These are phyloP conservation scores for Sisymbrium irio DNA, from an alignment of 345 rosid species.

Conservation along the genomic window DNA sequence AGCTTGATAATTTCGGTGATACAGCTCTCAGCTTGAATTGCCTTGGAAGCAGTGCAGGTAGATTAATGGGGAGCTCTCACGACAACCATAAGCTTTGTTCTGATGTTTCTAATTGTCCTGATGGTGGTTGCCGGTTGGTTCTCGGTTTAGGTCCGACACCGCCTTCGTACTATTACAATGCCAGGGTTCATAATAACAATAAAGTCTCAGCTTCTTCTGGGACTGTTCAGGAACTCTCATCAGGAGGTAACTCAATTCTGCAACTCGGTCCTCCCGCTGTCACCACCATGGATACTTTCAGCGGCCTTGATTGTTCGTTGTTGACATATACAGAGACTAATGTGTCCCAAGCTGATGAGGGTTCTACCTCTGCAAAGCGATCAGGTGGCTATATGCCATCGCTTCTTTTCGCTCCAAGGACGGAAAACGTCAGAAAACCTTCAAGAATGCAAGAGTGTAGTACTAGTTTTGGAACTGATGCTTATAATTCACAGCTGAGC, in stretches of 20 bases:
- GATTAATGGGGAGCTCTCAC: conserved; percentile 30
- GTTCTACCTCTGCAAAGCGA: conserved; percentile 90
- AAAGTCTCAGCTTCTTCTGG: conserved; percentile 43
- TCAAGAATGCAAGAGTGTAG: conserved; percentile 45
- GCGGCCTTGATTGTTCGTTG: conserved; percentile 50
- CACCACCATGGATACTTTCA: conserved; percentile 39
- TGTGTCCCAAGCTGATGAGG: conserved; percentile 59
- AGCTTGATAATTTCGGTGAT: conserved; percentile 57
- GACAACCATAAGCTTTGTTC: conserved; percentile 38
- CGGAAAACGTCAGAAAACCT: conserved; percentile 34
- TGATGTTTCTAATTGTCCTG: conserved; percentile 49
- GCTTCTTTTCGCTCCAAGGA: conserved; percentile 71
- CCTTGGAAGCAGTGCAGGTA: conserved; percentile 44
- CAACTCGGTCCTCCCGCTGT: conserved; percentile 80
- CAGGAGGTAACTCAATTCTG: conserved; percentile 54
- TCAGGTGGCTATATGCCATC: conserved; percentile 91
- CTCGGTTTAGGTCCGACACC: conserved; percentile 92
- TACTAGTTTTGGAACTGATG: conserved; percentile 37
- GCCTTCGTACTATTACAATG: conserved; percentile 45
- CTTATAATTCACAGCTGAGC: conserved; percentile 44
- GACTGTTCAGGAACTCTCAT: conserved; percentile 38
- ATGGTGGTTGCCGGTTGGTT: conserved; percentile 81
- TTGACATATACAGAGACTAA: conserved; percentile 38
- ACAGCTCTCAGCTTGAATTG: conserved; percentile 68
- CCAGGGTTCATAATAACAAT: conserved; percentile 32